phyloP scores from a whole-genome alignment of 2,329 filamentous ascomycete species.

The Purpureocillium takamizusanense region DNA sequence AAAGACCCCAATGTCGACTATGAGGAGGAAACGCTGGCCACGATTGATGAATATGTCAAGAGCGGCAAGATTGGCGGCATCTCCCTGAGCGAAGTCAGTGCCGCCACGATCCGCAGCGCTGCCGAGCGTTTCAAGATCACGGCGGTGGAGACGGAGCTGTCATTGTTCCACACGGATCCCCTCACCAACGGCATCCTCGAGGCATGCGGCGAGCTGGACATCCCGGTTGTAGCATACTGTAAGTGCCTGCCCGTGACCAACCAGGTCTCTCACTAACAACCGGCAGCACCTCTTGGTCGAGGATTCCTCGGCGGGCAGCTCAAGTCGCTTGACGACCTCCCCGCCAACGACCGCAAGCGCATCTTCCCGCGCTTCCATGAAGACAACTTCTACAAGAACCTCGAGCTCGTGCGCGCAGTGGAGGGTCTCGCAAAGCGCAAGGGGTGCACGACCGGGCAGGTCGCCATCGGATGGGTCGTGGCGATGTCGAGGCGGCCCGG shows the following conservation, averaged over 20 bases:
- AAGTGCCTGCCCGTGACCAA: constrained; percentile 12
- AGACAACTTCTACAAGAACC: constrained; percentile 53
- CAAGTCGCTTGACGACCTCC: constrained; percentile 44
- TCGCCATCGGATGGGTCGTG: constrained; percentile 57
- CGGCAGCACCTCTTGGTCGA: constrained; percentile 34
- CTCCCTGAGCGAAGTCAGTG: constrained; percentile 41
- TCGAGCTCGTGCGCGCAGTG: constrained; percentile 49
- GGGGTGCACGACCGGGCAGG: constrained; percentile 50
- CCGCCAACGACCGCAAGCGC: constrained; percentile 36
- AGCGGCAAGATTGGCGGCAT: constrained; percentile 42
- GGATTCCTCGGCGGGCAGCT: constrained; percentile 43
- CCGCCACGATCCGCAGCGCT: constrained; percentile 38
- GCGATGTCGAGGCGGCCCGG: constrained; percentile 39
- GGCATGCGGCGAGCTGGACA: constrained; percentile 52
- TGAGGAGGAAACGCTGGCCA: constrained; percentile 30
- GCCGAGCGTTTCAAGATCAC: constrained; percentile 33
- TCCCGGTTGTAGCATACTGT: constrained; percentile 64
- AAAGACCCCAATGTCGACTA: constrained; percentile 41
- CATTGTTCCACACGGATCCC: constrained; percentile 37
- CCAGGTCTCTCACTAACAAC: constrained; percentile 9
- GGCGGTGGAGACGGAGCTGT: constrained; percentile 46
- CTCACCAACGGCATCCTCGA: constrained; percentile 41
- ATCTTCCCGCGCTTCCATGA: constrained; percentile 49
- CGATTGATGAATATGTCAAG: constrained; percentile 40
- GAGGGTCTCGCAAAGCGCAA: constrained; percentile 50